Percentiles rank a stretch among this genome's conserved stretches.
Evolutionary conservation across 2,329 filamentous ascomycete genomes (phyloP).

Genomic region (Teratosphaeria nubilosa): DNA sequence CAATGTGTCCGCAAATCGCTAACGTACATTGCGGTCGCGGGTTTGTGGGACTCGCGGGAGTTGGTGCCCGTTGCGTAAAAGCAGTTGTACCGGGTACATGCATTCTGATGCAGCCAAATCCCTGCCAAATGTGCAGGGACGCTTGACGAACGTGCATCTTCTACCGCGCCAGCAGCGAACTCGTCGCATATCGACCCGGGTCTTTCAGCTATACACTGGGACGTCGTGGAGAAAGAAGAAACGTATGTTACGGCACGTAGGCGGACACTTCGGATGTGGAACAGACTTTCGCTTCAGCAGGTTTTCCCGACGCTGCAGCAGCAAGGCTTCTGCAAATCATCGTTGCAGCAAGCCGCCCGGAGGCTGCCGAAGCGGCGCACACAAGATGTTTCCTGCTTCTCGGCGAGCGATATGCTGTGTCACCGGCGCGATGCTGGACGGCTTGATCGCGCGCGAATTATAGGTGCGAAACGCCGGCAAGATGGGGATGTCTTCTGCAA

Average conservation of each 20-base stretch:
- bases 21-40: background rate
- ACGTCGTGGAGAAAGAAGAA: background rate
- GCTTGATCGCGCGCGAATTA: background rate
- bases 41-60: background rate
- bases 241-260: background rate
- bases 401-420: background rate
- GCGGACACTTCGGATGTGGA: background rate
- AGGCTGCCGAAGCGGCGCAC: background rate
- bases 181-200: background rate
- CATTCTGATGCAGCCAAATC: background rate
- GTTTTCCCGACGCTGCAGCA: background rate
- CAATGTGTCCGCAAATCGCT: background rate
- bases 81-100: background rate
- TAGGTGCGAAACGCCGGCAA: background rate
- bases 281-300: background rate
- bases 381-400: background rate
- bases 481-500: background rate
- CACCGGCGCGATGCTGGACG: background rate
- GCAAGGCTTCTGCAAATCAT: background rate
- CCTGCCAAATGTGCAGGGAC: background rate
- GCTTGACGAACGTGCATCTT: background rate
- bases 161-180: background rate
- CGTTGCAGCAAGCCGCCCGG: background rate
- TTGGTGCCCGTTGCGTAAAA: background rate
- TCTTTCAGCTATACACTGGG: background rate